Evolutionary conservation across 2,329 filamentous ascomycete genomes (phyloP).

Genomic region (Diaporthe sp.): DNA sequence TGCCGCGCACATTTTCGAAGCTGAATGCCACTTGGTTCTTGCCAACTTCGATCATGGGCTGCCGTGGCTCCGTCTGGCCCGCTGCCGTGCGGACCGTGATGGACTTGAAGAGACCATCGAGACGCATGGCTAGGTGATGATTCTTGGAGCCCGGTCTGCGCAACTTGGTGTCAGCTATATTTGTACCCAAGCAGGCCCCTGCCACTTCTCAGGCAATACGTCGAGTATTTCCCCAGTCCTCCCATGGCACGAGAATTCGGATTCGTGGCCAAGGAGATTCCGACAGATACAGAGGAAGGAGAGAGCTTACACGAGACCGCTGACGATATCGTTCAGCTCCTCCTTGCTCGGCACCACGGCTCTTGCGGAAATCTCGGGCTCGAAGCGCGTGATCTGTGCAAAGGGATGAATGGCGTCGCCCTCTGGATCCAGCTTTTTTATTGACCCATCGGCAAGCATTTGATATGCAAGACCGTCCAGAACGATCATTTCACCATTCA

Average conservation of each 20-base stretch:
- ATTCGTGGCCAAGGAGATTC: no score
- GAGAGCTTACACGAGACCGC: conserved; percentile 32
- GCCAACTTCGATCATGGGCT: conserved; percentile 43
- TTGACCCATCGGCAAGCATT: conserved; percentile 47
- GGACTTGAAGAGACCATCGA: conserved; percentile 43
- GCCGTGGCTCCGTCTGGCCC: conserved; percentile 42
- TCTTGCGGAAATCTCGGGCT: conserved; percentile 35
- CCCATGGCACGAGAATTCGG: neutral
- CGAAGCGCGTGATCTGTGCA: conserved; percentile 46
- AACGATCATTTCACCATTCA: conserved; percentile 49
- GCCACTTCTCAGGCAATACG: neutral
- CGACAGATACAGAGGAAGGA: neutral
- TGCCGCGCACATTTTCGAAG: conserved; percentile 41
- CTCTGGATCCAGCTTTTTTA: conserved; percentile 39
- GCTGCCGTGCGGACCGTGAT: conserved; percentile 45
- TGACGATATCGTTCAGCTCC: conserved; percentile 39
- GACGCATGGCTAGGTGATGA: conserved; percentile 42
- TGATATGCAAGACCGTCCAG: conserved; percentile 45
- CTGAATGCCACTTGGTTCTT: conserved; percentile 42
- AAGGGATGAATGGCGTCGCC: conserved; percentile 44
- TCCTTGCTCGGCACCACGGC: conserved; percentile 41
- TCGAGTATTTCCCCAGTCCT: neutral
- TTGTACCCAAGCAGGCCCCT: neutral
- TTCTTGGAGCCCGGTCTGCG: conserved; percentile 39
- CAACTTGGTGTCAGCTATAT: neutral